Percentiles rank a stretch among this genome's conserved stretches.
These are phyloP conservation scores for Miscanthus sacchariflorus DNA, from an alignment of 202 grass and related monocot species.

Conservation along the genomic window DNA sequence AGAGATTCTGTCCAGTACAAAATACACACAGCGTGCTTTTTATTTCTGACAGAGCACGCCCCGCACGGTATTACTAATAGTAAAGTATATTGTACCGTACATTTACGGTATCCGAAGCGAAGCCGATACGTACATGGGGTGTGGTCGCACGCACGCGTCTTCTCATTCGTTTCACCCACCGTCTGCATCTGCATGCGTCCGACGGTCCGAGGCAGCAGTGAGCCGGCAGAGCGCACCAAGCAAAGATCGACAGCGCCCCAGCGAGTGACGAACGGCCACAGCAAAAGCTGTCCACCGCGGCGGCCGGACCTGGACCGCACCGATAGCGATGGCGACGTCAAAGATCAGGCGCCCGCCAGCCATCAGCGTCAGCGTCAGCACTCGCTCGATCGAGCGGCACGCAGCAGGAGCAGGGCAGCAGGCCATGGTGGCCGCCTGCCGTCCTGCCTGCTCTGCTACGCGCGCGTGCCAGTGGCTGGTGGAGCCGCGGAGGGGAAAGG, in stretches of 20 bases:
- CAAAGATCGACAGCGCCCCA: slow-evolving; percentile 6
- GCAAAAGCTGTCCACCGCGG: background rate
- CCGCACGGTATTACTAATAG: background rate
- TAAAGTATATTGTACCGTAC: background rate
- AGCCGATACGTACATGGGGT: background rate
- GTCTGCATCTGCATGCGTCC: background rate
- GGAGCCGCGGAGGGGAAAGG: too few species aligned
- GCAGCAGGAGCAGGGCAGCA: background rate
- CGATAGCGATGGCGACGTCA: slow-evolving; percentile 19
- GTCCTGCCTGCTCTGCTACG: background rate
- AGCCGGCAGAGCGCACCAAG: slow-evolving; percentile 1
- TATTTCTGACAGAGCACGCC: too few species aligned
- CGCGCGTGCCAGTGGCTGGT: background rate
- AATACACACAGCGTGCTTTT: background rate
- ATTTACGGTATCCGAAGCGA: too few species aligned
- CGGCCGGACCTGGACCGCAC: background rate
- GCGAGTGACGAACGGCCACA: background rate
- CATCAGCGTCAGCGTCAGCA: background rate
- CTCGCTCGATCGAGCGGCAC: background rate
- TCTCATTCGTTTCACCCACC: background rate
- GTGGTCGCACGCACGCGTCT: slow-evolving; percentile 4
- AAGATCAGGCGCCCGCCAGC: slow-evolving; percentile 12
- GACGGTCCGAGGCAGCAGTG: background rate
- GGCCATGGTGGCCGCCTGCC: background rate
- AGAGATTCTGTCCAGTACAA: slow-evolving; percentile 21